These are phyloP conservation scores for Starmerella geochares DNA, from an alignment of 805 yeast species.

Conservation along the genomic window DNA sequence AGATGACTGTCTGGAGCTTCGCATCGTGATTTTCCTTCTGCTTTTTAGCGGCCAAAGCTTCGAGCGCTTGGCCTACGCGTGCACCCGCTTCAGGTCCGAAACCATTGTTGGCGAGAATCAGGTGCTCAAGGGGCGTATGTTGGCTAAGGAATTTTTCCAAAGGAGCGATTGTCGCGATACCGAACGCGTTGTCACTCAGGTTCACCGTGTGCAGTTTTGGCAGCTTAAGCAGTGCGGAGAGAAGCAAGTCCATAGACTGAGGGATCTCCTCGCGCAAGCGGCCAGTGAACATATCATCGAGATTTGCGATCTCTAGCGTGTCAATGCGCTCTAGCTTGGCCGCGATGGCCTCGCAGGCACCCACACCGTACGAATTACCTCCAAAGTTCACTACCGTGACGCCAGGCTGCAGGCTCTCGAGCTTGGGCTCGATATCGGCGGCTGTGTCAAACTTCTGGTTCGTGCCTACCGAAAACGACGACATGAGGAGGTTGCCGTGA, in stretches of 20 bases:
- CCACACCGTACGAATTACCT: conserved; percentile 92
- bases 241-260: conserved; percentile 57
- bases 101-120: conserved; percentile 87
- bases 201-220: conserved; percentile 63
- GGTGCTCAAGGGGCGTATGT: conserved; percentile 72
- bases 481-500: conserved; percentile 6
- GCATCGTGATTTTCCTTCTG: conserved; percentile 38
- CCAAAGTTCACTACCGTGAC: conserved; percentile 62
- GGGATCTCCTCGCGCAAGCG: conserved; percentile 93
- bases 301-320: conserved; percentile 52
- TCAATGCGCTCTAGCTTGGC: conserved; percentile 37
- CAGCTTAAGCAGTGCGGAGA: conserved; percentile 62
- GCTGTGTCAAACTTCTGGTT: conserved; percentile 53
- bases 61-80: conserved; percentile 79
- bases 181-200: conserved; percentile 91
- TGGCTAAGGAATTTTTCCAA: conserved; percentile 65
- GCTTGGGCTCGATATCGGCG: conserved; percentile 61
- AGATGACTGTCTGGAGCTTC: conserved; percentile 67
- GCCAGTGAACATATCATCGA: conserved; percentile 91
- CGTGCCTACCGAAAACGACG: conserved; percentile 16
- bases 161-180: conserved; percentile 87
- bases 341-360: conserved; percentile 67
- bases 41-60: conserved; percentile 58
- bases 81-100: conserved; percentile 98
- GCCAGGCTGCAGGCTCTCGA: conserved; percentile 43